Conservation (phyloP, 2,329 filamentous ascomycete genomes). For the Aspergillus terreus region DNA sequence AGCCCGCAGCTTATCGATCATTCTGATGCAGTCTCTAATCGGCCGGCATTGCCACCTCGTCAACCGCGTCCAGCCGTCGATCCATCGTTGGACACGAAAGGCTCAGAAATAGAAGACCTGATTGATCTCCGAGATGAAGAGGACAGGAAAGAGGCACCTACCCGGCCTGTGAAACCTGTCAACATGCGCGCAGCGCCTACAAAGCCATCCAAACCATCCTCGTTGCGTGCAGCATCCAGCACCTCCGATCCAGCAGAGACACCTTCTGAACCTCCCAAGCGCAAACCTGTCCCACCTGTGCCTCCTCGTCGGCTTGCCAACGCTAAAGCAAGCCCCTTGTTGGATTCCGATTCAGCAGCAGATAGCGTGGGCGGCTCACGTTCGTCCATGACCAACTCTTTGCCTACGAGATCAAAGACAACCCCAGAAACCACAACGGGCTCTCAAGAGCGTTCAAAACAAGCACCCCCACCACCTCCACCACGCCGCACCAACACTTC, state of each 20-base stretch:
- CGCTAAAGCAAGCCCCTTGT: constrained; percentile 14
- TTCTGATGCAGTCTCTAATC: constrained; percentile 25
- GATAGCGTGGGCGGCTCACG: neutral
- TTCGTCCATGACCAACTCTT: constrained; percentile 16
- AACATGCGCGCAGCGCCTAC: constrained; percentile 31
- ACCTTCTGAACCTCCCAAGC: constrained; percentile 22
- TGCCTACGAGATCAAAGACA: constrained; percentile 22
- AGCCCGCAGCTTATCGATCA: constrained; percentile 22
- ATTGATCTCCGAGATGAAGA: constrained; percentile 40
- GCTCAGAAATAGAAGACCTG: constrained; percentile 28
- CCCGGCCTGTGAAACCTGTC: constrained; percentile 14
- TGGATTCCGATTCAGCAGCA: constrained; percentile 14
- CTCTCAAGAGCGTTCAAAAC: constrained; percentile 19
- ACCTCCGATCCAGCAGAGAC: constrained; percentile 15
- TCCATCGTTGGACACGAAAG: constrained; percentile 18
- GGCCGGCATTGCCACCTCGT: constrained; percentile 40
- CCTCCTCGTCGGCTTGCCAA: constrained; percentile 31
- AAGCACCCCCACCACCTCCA: constrained; percentile 27
- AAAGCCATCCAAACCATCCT: constrained; percentile 44
- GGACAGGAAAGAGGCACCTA: constrained; percentile 8
- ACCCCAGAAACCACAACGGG: neutral
- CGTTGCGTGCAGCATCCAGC: constrained; percentile 34
- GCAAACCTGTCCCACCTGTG: constrained; percentile 35
- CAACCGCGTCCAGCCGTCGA: constrained; percentile 21
- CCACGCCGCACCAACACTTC: constrained; percentile 30